phyloP scores from a whole-genome alignment of 2,329 filamentous ascomycete genomes.

The Eutypella sp. region DNA sequence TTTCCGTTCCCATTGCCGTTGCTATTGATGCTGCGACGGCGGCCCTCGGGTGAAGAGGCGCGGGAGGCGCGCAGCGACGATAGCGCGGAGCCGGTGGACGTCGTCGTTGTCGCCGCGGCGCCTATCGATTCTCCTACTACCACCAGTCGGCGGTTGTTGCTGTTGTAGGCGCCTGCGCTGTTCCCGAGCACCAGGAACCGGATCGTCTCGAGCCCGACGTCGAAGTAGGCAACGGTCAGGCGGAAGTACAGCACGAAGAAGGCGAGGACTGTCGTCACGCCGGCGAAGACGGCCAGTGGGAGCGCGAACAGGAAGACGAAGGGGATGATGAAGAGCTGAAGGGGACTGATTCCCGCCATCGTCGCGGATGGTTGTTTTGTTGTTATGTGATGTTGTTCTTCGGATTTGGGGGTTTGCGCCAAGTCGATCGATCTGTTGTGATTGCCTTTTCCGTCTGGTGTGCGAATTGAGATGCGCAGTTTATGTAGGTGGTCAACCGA shows the following conservation, averaged over 20 bases:
- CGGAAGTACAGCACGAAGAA: conserved; percentile 57
- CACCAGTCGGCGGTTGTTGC: too few relatives aligned
- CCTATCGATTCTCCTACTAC: too few relatives aligned
- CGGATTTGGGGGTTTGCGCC: too few relatives aligned
- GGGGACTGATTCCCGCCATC: conserved; percentile 51
- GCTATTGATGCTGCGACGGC: conserved; percentile 5
- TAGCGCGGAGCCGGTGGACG: conserved; percentile 9
- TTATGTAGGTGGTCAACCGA: too few relatives aligned
- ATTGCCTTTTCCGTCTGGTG: too few relatives aligned
- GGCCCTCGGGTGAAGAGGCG: conserved; percentile 12
- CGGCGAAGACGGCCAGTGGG: conserved; percentile 58
- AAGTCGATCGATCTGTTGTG: too few relatives aligned
- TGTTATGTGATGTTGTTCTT: conserved; percentile 4
- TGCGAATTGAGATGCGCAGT: too few relatives aligned
- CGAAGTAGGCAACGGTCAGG: conserved; percentile 57
- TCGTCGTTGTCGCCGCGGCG: conserved; percentile 11
- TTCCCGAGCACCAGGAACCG: conserved; percentile 48
- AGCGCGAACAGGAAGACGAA: conserved; percentile 58
- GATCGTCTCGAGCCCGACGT: conserved; percentile 54
- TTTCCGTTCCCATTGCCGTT: conserved; percentile 14
- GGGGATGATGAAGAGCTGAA: conserved; percentile 55
- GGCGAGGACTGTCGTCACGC: conserved; percentile 58
- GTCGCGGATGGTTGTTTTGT: conserved; percentile 6
- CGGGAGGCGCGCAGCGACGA: conserved; percentile 12
- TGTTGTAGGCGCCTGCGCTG: conserved; percentile 11